Conservation (phyloP, 805 yeast genomes). For the Zygotorulaspora florentina region DNA sequence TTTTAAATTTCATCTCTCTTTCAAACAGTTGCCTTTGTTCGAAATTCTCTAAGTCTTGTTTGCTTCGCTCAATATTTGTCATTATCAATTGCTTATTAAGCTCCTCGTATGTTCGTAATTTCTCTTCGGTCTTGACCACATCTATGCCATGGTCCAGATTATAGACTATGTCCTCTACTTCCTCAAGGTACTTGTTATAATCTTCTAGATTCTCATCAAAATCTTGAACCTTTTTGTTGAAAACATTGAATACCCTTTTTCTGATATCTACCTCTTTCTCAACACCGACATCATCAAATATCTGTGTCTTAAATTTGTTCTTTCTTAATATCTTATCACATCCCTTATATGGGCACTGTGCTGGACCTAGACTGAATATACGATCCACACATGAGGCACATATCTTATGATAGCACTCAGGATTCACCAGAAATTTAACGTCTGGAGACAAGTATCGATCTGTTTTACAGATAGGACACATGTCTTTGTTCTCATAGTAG, state of each 20-base stretch:
- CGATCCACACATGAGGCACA: constrained; percentile 97
- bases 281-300: constrained; percentile 84
- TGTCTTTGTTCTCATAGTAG: constrained; percentile 57
- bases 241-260: constrained; percentile 67
- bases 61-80: constrained; percentile 68
- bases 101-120: constrained; percentile 62
- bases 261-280: constrained; percentile 93
- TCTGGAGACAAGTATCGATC: constrained; percentile 91
- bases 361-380: constrained; percentile 90
- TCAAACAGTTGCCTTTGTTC: constrained; percentile 63
- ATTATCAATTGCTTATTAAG: constrained; percentile 70
- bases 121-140: constrained; percentile 61
- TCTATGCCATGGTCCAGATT: constrained; percentile 69
- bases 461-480: constrained; percentile 97
- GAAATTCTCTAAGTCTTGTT: constrained; percentile 65
- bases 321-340: constrained; percentile 85
- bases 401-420: constrained; percentile 97
- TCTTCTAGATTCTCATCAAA: constrained; percentile 52
- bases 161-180: constrained; percentile 74
- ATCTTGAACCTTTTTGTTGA: constrained; percentile 75
- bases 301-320: constrained; percentile 85
- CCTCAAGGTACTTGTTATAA: constrained; percentile 77
- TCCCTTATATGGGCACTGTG: constrained; percentile 90
- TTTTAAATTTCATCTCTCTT: constrained; percentile 54
- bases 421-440: constrained; percentile 85